Evolutionary conservation across 78 protist genomes (phyloP).

Genomic region (Dictyostelium capitatum): DNA sequence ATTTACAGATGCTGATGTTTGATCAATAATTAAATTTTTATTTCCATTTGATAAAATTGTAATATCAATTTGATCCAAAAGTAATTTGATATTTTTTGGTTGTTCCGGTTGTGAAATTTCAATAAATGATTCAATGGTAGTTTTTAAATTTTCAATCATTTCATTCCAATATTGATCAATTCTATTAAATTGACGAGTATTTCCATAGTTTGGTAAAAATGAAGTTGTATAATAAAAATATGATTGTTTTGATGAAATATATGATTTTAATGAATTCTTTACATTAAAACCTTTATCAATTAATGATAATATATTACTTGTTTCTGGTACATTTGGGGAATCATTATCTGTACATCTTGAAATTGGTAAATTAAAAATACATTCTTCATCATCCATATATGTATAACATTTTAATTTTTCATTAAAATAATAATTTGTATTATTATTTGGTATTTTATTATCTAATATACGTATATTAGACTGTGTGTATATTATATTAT

Average conservation of each 20-base stretch:
- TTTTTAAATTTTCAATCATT: not conserved
- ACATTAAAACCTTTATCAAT: not conserved
- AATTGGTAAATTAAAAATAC: constrained; percentile 16
- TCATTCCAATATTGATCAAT: not conserved
- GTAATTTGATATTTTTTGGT: not conserved
- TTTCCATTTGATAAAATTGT: not conserved
- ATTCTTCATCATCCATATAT: not conserved
- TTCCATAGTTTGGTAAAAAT: not conserved
- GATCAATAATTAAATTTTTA: not conserved
- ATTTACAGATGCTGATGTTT: not conserved
- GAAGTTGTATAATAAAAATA: not conserved
- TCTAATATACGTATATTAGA: no score
- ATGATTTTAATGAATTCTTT: not conserved
- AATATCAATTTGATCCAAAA: not conserved
- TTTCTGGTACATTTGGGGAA: not conserved
- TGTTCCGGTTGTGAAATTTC: not conserved
- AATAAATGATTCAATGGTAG: not conserved
- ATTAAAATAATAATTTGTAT: not conserved
- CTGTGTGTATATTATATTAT: no score
- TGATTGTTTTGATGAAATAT: not conserved
- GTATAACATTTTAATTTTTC: constrained; percentile 11
- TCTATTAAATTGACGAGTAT: not conserved
- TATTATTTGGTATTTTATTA: no score
- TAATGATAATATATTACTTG: not conserved
- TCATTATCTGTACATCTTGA: constrained; percentile 34